Base-by-base conservation (phyloP, 1,284 basidiomycete species). In the Ganoderma lingzhi region DNA sequence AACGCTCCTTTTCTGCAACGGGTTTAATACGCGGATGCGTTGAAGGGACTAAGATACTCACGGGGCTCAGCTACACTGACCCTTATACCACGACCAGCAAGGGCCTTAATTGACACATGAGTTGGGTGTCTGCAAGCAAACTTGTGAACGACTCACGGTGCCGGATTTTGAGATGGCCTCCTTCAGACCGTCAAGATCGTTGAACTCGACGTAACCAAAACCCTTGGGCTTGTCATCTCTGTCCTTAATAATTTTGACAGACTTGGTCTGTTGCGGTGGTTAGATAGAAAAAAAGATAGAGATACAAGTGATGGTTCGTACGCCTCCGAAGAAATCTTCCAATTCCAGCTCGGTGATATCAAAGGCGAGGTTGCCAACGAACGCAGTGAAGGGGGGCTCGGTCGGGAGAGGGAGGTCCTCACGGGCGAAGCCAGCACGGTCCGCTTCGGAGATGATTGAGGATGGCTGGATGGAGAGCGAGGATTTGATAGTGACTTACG, bases 151-250 rank as follows among this genome's bases (percentile, higher is more conserved):
- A 83, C 91, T 77, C 71, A 94, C 93, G 64, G 84, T 82, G 68
- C 90, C 91, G 45, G 80, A 86, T 80, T 89, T 90, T 48, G 83
- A 82, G 41, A 98, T 82, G 6, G 93, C 97, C 66, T 91, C 90
- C 82, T 96, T 96, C 72, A 99, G 85, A 58, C 89, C 91, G 48
- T 96, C 94, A 68, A 96, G 80, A 65, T 92, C 91, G 48, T 86
- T 87, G 78, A 99, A 99, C 80, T 99, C 97, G 73, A 99, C 91
- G 79, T 99, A 99, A 42, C 97, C 98, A 82, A 98, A 99, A 1
- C 98, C 98, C 82, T 98, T 99, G 42, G 96, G 94, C 80, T 96
- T 96, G 66, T 97, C 96, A 63, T 93, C 92, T 68, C 91, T 88
- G 77, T 97, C 96, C 76, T 88, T 93, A 80, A 99, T 97, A 73